phyloP scores from a whole-genome alignment of 352 stramenopile species.

The Globisporangium rhizosaccharum region DNA sequence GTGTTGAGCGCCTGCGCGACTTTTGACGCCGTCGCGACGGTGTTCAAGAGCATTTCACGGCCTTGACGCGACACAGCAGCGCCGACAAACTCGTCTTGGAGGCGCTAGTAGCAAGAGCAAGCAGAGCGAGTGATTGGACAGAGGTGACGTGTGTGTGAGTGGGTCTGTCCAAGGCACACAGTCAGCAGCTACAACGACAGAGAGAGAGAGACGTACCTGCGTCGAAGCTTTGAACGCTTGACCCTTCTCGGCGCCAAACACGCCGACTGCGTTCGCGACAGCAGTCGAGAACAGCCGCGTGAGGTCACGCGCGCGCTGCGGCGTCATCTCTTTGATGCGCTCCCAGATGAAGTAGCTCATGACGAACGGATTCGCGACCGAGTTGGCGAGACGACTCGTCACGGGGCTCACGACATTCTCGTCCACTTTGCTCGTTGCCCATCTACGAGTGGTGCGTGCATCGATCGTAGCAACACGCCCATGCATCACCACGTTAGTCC shows the following conservation, averaged over 20 bases:
- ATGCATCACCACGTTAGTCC: not conserved
- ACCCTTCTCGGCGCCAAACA: conserved; percentile 49
- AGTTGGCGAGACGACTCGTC: conserved; percentile 42
- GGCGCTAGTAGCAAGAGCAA: conserved; percentile 6
- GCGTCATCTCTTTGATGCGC: conserved; percentile 63
- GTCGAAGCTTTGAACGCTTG: conserved; percentile 28
- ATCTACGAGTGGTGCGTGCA: conserved; percentile 17
- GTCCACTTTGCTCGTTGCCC: conserved; percentile 51
- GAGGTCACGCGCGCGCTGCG: conserved; percentile 64
- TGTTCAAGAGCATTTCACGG: conserved; percentile 58
- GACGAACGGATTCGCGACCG: conserved; percentile 71
- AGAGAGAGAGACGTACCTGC: conserved; percentile 12
- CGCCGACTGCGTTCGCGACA: conserved; percentile 44
- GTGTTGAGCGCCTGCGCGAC: conserved; percentile 68
- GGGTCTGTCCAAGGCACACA: not conserved
- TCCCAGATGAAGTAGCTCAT: conserved; percentile 73
- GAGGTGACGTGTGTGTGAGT: not conserved
- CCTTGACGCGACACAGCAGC: conserved; percentile 46
- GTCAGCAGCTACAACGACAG: not conserved
- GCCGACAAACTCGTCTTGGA: conserved; percentile 48
- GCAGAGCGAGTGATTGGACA: not conserved
- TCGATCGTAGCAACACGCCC: not conserved
- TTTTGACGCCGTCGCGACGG: conserved; percentile 54
- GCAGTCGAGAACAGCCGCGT: conserved; percentile 57
- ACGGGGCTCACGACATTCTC: conserved; percentile 55